A percentile compares a stretch with the other conserved stretches of the same genome.
Conservation (phyloP, 352 stramenopile species). For the Phytophthora pisi region DNA sequence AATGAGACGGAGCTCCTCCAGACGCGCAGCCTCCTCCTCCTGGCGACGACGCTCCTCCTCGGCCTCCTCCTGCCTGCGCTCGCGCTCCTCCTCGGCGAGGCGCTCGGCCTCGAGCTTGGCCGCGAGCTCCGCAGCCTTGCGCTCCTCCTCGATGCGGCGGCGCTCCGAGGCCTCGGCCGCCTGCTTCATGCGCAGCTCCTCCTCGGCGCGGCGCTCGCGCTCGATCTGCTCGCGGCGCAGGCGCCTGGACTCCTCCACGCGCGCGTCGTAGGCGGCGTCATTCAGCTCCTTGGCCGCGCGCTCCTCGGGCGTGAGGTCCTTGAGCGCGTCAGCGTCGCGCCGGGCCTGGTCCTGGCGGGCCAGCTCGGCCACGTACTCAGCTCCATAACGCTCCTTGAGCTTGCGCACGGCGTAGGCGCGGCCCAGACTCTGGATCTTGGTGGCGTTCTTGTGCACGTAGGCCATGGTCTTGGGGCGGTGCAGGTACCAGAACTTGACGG, state of each 20-base stretch:
- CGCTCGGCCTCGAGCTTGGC: constrained; percentile 40
- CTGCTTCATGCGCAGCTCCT: constrained; percentile 57
- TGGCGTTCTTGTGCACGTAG: constrained; percentile 89
- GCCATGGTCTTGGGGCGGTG: constrained; percentile 90
- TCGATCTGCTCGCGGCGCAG: constrained; percentile 79
- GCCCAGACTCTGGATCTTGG: constrained; percentile 83
- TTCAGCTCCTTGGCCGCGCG: constrained; percentile 50
- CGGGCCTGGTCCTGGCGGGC: constrained; percentile 68
- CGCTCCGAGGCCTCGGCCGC: constrained; percentile 51
- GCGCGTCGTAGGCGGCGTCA: constrained; percentile 74
- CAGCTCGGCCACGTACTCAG: constrained; percentile 82
- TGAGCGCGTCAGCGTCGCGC: constrained; percentile 65
- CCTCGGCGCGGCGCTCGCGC: constrained; percentile 59
- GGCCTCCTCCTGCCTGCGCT: constrained; percentile 21
- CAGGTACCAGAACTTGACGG: constrained; percentile 91
- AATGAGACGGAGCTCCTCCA: constrained; percentile 34
- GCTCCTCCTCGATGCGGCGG: constrained; percentile 44
- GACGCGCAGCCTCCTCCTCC: constrained; percentile 29
- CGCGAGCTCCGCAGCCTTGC: constrained; percentile 37
- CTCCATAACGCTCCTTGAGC: constrained; percentile 64
- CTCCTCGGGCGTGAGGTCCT: constrained; percentile 69
- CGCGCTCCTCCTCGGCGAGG: constrained; percentile 42
- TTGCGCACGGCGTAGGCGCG: constrained; percentile 80
- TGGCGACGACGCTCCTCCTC: constrained; percentile 31
- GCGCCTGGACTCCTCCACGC: constrained; percentile 82